Conservation (phyloP, 2,329 filamentous ascomycete genomes). For the Nothopassalora personata region DNA sequence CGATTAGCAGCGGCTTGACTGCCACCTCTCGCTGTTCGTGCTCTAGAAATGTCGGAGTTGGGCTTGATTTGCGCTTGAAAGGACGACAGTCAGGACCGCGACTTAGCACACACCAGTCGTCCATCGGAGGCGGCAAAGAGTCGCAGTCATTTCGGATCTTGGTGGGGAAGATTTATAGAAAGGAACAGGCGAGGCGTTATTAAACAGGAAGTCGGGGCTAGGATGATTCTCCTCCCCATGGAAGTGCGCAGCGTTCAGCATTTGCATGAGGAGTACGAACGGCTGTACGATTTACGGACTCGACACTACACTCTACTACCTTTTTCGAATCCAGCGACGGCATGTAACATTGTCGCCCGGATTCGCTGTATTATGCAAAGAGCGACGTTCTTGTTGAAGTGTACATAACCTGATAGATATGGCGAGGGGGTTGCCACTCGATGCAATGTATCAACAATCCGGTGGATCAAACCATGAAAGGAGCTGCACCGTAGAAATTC, state of each 20-base stretch:
- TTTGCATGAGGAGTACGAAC: neutral
- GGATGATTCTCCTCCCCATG: neutral
- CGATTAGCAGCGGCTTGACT: slow-evolving; percentile 25
- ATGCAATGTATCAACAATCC: neutral
- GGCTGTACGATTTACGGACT: neutral
- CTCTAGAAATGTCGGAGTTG: slow-evolving; percentile 20
- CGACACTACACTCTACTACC: neutral
- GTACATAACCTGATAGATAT: neutral
- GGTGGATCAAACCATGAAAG: neutral
- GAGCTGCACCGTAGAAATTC: neutral
- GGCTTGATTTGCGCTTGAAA: slow-evolving; percentile 19
- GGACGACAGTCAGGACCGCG: neutral
- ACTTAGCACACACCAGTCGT: neutral
- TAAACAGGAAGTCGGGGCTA: neutral
- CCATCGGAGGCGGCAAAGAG: neutral
- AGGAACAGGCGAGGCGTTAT: slow-evolving; percentile 7
- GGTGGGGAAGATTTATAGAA: neutral
- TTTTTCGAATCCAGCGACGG: neutral
- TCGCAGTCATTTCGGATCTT: slow-evolving; percentile 2
- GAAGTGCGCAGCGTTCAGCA: neutral
- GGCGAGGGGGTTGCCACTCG: neutral
- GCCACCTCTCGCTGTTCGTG: slow-evolving; percentile 10
- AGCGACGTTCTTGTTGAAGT: neutral
- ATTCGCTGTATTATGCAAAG: neutral
- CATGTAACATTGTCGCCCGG: neutral